Percentiles rank a stretch among this genome's conserved stretches.
Evolutionary conservation across 257 asterid species (phyloP).

Genomic region (Nyctanthes arbortristis): DNA sequence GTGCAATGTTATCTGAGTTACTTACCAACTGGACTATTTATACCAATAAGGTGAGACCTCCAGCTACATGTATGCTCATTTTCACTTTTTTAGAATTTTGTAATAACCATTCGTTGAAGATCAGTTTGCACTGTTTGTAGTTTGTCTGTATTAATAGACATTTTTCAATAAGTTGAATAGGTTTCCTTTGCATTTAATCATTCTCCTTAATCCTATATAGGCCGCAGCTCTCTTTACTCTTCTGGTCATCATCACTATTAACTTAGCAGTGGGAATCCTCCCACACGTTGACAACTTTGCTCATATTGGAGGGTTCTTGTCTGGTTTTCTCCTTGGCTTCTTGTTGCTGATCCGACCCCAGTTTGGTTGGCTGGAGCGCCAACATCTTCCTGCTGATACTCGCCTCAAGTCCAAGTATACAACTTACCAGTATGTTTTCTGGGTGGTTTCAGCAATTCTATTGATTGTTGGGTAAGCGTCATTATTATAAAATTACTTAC

Average conservation of each 20-base stretch:
- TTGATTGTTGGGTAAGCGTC: constrained; percentile 66
- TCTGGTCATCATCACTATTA: constrained; percentile 58
- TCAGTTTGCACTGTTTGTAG: too few species aligned
- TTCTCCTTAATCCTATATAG: constrained; percentile 33
- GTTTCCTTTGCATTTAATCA: neutral
- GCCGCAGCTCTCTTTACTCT: constrained; percentile 86
- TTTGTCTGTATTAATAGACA: neutral
- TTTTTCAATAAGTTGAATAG: neutral
- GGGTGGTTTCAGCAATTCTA: constrained; percentile 46
- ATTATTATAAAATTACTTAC: neutral
- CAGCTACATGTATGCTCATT: neutral
- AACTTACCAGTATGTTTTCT: constrained; percentile 53
- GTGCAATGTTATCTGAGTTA: constrained; percentile 93
- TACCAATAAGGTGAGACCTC: constrained; percentile 67
- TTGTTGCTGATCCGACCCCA: constrained; percentile 74
- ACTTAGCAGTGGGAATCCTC: constrained; percentile 79
- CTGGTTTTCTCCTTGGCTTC: constrained; percentile 85
- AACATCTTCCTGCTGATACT: constrained; percentile 49
- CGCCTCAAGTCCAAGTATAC: constrained; percentile 73
- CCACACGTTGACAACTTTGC: constrained; percentile 94
- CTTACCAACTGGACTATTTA: constrained; percentile 96
- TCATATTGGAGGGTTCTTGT: constrained; percentile 81
- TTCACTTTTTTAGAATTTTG: neutral
- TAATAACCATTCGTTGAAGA: too few species aligned
- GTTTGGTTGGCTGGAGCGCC: constrained; percentile 73